phyloP scores from a whole-genome alignment of 192 early-diverging fungal genomes.

The Dissophora globulifera region DNA sequence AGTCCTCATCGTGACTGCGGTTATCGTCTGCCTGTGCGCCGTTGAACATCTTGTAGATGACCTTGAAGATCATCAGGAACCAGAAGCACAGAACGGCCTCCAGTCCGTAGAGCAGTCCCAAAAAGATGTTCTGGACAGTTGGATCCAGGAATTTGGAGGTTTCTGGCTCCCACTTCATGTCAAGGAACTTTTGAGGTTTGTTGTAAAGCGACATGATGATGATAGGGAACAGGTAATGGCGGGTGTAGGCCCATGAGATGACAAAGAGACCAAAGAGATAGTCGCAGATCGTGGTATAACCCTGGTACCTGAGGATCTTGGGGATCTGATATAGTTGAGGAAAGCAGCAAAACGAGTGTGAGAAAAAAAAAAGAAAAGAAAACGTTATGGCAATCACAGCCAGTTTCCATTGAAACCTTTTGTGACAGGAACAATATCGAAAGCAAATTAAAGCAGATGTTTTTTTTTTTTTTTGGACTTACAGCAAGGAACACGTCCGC shows the following conservation, averaged over 20 bases:
- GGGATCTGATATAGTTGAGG: too few relatives aligned
- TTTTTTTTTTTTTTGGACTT: too few relatives aligned
- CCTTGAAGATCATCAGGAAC: constrained; percentile 76
- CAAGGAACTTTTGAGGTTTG: constrained; percentile 58
- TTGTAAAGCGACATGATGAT: constrained; percentile 72
- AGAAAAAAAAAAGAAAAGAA: neutral
- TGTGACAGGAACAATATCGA: too few relatives aligned
- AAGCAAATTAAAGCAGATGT: too few relatives aligned
- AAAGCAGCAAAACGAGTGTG: neutral
- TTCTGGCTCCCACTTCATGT: constrained; percentile 68
- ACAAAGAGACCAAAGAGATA: constrained; percentile 79
- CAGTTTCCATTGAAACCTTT: too few relatives aligned
- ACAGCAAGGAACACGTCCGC: constrained; percentile 81
- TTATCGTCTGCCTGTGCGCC: constrained; percentile 79
- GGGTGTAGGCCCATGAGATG: constrained; percentile 79
- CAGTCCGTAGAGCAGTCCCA: constrained; percentile 69
- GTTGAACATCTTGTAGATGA: constrained; percentile 64
- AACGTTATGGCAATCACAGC: too few relatives aligned
- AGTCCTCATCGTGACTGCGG: constrained; percentile 67
- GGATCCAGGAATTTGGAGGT: constrained; percentile 63
- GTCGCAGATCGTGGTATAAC: constrained; percentile 69
- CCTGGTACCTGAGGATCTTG: constrained; percentile 83
- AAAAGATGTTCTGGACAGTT: constrained; percentile 62
- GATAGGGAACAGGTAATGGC: constrained; percentile 75
- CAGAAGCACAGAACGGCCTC: constrained; percentile 81